Base-by-base conservation (phyloP, 1,284 basidiomycete genomes). In the Leccinum solheimii region DNA sequence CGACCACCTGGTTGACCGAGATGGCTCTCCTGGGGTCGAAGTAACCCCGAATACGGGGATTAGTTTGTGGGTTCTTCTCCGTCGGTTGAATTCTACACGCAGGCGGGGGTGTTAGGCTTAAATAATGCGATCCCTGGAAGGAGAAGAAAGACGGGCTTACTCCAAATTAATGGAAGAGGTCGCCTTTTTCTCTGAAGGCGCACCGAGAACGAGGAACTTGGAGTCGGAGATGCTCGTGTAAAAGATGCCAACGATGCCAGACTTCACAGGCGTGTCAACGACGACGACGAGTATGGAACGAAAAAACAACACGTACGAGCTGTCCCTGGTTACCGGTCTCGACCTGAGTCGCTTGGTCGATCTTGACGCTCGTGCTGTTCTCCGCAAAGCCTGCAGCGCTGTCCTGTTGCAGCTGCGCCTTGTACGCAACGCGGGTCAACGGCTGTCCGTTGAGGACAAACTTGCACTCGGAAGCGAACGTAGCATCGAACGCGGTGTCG, bases 381-480 rank as follows among this genome's bases (percentile, higher is more conserved):
- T 75, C 69, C 5, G 7, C 55, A 3, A 48, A 23, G 7, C 32
- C 62, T 21, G 72, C 73, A 0, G 64, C 69, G 8, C 75, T 75
- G 55, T 75, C 60, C 14, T 40, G 38, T n/a, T 68, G 66, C 30
- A 77, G 60, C n/a, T 64, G 58, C 3, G 57, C 11, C 62, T 73
- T 71, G 64, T 75, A 76, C 16, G 62, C 64, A 0, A 67, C 62
- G 5, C 73, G 73, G 11, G 70, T 57, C 26, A 73, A 11, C 14
- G 62, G 21, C 50, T 73, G 63, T 27, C 75, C 78, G 60, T 80
- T 81, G 58, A 81, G 64, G 14, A 64, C 68, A 58, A 80, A 70
- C 7, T 58, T 65, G 23, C 68, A 70, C 4, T 75, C n/a, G 16
- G 66, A 3, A 2, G 74, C 68, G 59, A 80, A 69, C 52, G 77